Evolutionary conservation across 768 basidiomycete species (phyloP).

Genomic region (Astraeus odoratus): DNA sequence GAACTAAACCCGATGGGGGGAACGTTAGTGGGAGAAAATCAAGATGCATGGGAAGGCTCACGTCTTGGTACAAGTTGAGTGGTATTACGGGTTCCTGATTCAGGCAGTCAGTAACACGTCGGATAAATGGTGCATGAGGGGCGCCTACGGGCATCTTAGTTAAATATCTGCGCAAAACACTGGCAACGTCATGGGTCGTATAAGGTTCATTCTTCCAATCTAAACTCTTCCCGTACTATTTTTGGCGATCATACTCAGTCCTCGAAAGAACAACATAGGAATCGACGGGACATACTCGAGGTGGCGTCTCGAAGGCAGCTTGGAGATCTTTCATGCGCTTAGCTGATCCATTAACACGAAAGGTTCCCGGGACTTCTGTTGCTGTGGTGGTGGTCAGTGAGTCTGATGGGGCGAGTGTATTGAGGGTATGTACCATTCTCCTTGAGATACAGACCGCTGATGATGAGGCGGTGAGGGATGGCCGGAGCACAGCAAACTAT

Average conservation of each 20-base stretch:
- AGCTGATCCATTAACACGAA: constrained; percentile 92
- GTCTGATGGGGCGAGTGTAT: not conserved
- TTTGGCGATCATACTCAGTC: constrained; percentile 6
- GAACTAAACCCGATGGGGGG: constrained; percentile 41
- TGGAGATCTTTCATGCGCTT: constrained; percentile 97
- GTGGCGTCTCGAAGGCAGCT: constrained; percentile 80
- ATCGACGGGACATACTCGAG: constrained; percentile 48
- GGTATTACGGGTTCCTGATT: constrained; percentile 91
- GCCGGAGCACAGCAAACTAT: not conserved
- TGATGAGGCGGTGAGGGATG: constrained; percentile 4
- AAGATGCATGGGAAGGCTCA: constrained; percentile 35
- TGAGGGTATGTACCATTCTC: constrained; percentile 60
- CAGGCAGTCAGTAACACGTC: constrained; percentile 6
- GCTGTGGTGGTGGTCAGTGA: constrained; percentile 34
- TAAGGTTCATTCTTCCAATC: constrained; percentile 85
- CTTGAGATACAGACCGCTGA: constrained; percentile 88
- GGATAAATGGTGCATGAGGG: constrained; percentile 1
- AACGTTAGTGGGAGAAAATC: constrained; percentile 9
- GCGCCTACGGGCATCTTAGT: constrained; percentile 90
- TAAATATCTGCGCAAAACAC: constrained; percentile 90
- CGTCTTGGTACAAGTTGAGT: constrained; percentile 78
- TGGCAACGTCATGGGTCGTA: constrained; percentile 96
- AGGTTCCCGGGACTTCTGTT: constrained; percentile 89
- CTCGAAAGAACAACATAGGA: too few relatives aligned
- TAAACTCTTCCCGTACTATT: constrained; percentile 85